These are phyloP conservation scores for Pythium aquatile DNA, from an alignment of 352 stramenopile species.

Conservation along the genomic window DNA sequence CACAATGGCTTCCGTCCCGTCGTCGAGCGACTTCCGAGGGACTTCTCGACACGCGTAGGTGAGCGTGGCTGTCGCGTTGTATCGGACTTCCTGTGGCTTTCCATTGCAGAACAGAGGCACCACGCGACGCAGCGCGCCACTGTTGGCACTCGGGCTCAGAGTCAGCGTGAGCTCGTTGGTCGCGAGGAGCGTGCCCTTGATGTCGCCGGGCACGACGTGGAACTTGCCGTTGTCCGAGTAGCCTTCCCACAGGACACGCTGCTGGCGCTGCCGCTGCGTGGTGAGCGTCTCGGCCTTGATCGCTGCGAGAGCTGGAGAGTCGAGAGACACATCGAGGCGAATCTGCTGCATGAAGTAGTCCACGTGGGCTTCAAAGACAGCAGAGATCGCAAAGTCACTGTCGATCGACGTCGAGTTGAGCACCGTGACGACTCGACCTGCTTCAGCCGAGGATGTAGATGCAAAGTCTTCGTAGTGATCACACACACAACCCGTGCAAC, in stretches of 20 bases:
- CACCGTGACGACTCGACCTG: constrained; percentile 9
- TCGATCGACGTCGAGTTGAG: constrained; percentile 16
- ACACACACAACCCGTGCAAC: constrained; percentile 9
- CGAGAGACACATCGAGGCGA: constrained; percentile 1
- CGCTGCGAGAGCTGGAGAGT: constrained; percentile 2
- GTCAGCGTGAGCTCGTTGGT: constrained; percentile 20
- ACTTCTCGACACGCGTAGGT: constrained; percentile 13
- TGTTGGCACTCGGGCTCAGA: background rate
- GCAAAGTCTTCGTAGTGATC: constrained; percentile 17
- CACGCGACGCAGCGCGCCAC: constrained; percentile 2
- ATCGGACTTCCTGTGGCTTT: background rate
- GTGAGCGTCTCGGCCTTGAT: constrained; percentile 8
- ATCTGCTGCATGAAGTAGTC: constrained; percentile 21
- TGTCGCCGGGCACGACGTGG: constrained; percentile 14
- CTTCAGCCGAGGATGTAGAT: background rate
- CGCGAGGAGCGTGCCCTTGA: constrained; percentile 17
- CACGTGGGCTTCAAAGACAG: constrained; percentile 13
- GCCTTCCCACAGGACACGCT: constrained; percentile 13
- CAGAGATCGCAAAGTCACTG: constrained; percentile 1
- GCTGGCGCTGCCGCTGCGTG: background rate
- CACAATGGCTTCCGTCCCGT: constrained; percentile 2
- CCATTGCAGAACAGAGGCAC: constrained; percentile 14
- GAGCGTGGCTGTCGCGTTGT: constrained; percentile 6
- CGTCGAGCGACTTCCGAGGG: constrained; percentile 4
- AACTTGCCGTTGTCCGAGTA: constrained; percentile 22